phyloP scores from a whole-genome alignment of 2,329 filamentous ascomycete genomes.

The Epichloe uncinata region DNA sequence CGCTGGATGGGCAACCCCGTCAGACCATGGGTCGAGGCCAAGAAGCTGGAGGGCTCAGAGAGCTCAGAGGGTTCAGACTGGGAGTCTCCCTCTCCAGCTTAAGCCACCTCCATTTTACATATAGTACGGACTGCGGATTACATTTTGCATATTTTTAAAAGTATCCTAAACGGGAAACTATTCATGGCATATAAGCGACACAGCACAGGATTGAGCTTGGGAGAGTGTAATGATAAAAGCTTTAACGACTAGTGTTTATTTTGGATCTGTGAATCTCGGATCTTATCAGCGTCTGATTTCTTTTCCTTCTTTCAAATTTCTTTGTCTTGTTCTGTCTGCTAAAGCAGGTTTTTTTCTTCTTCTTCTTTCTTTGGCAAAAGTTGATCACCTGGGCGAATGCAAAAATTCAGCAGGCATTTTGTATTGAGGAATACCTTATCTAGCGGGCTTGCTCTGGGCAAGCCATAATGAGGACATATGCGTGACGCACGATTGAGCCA shows the following conservation, averaged over 20 bases:
- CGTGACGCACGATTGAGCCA: too few relatives aligned
- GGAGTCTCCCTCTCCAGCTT: not conserved
- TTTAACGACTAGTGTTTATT: not conserved
- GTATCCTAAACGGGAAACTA: not conserved
- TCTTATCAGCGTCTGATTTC: not conserved
- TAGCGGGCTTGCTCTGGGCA: not conserved
- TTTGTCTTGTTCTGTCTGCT: too few relatives aligned
- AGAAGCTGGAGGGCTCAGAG: not conserved
- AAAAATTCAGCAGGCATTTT: not conserved
- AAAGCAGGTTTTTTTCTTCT: not conserved
- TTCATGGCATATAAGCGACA: not conserved
- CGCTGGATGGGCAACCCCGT: conserved; percentile 12
- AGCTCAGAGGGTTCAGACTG: conserved; percentile 3
- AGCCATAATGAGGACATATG: not conserved
- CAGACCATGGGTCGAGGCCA: conserved; percentile 7
- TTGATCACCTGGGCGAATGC: not conserved
- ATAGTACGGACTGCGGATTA: not conserved
- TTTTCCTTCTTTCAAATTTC: too few relatives aligned
- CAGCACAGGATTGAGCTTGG: not conserved
- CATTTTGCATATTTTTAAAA: not conserved
- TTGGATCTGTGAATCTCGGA: not conserved
- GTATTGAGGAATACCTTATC: not conserved
- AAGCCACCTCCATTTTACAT: not conserved
- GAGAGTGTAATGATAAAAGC: not conserved
- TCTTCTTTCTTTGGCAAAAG: not conserved